Conservation (phyloP, 768 basidiomycete species). For the Suillus ampliporus region DNA sequence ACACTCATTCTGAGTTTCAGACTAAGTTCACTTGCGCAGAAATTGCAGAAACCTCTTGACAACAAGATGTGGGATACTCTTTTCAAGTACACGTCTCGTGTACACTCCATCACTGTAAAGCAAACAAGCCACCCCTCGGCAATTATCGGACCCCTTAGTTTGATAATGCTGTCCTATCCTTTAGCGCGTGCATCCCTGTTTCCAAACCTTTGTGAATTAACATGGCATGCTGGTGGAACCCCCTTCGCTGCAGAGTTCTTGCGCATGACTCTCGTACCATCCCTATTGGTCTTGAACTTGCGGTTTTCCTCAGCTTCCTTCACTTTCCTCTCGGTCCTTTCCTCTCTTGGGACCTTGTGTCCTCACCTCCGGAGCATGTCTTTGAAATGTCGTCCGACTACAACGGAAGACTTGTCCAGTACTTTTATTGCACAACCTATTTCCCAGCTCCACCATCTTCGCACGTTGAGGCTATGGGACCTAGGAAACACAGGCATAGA, state of each 20-base stretch:
- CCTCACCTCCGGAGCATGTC: too few relatives aligned
- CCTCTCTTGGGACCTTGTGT: too few relatives aligned
- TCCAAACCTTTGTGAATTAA: constrained; percentile 24
- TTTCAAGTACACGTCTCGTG: too few relatives aligned
- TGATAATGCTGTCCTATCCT: constrained; percentile 19
- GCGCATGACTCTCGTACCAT: constrained; percentile 27
- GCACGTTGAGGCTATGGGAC: not conserved
- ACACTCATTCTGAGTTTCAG: too few relatives aligned
- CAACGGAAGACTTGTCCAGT: not conserved
- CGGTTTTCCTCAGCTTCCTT: too few relatives aligned
- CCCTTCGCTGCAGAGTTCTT: constrained; percentile 25
- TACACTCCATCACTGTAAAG: not conserved
- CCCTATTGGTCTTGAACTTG: constrained; percentile 1
- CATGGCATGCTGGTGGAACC: constrained; percentile 31
- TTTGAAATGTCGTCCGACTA: not conserved
- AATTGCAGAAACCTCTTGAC: too few relatives aligned
- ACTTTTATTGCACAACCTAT: constrained; percentile 1
- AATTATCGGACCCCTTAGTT: not conserved
- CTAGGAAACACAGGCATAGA: not conserved
- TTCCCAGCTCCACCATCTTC: not conserved
- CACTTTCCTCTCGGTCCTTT: too few relatives aligned
- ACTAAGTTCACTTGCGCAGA: too few relatives aligned
- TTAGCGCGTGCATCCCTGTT: constrained; percentile 23
- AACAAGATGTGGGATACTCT: too few relatives aligned
- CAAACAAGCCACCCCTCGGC: too few relatives aligned